Base-by-base conservation (phyloP, 768 basidiomycete genomes). In the Coprinellus aureogranulatus region DNA sequence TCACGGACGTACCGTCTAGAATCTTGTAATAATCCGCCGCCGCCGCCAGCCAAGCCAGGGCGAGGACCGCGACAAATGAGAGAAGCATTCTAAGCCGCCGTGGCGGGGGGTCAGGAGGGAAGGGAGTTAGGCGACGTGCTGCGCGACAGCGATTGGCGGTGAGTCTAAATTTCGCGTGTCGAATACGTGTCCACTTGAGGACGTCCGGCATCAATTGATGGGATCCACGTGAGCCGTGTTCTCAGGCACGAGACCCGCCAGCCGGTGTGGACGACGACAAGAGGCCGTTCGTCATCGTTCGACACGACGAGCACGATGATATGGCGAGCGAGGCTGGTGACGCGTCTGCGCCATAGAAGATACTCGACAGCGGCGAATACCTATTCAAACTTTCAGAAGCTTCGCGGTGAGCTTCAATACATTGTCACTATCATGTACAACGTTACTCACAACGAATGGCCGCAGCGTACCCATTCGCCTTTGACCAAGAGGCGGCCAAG, bases 11-110 rank as follows among this genome's bases (percentile, higher is more conserved):
- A 94, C 92, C 73, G 64, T 92, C 93, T 59, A 96, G 77, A 57
- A 84, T 68, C 72, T 92, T 91, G 72, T 96, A 97, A 47, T 88
- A 79, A 74, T 94, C 91, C 3, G 83, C 80, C 25, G 88, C 92
- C 8, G 71, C 67, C 18, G 67, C 74, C 25, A 80, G 61, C 46
- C 73, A 65, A 34, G 70, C 68, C 30, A 80, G 54, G 20, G 74
- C 60, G 8, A 81, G 60, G 54, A 81, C 61, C 9, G 76, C 53
- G 55, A 80, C 58, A 51, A 78, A 61, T 59, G 67, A 70, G 45
- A 76, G 66, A 72, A 81, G 75, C 59, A 67, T 60, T 44, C 16
- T 45, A 27, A 30, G 49, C 59, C 54, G 54, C 59, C 63, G 55
- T 27, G 39, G 58, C 49, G 59, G 49, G 52, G 51, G 49, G 54